These are phyloP conservation scores for Trematosphaeria pertusa DNA, from an alignment of 2,329 filamentous ascomycete species.

Conservation along the genomic window DNA sequence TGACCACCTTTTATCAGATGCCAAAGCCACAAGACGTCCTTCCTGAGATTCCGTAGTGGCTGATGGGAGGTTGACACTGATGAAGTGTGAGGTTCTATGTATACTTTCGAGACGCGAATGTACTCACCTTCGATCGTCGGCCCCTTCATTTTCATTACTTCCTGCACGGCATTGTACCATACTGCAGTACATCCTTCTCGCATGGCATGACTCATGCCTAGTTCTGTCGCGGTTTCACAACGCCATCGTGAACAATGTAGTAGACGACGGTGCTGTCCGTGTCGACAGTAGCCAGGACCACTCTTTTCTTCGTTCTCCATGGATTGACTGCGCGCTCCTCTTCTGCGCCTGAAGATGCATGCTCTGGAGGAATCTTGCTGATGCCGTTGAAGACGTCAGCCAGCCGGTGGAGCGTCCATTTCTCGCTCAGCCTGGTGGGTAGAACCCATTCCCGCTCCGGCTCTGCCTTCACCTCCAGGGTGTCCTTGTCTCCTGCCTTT, in stretches of 20 bases:
- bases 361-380: conserved; percentile 50
- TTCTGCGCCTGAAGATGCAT: conserved; percentile 24
- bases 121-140: neutral
- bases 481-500: conserved; percentile 42
- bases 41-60: conserved; percentile 33
- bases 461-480: conserved; percentile 53
- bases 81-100: neutral
- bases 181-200: neutral
- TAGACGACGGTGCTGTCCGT: conserved; percentile 85
- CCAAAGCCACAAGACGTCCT: conserved; percentile 45
- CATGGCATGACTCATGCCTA: conserved; percentile 46
- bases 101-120: neutral
- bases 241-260: conserved; percentile 85
- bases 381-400: conserved; percentile 71
- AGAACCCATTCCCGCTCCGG: conserved; percentile 74
- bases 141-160: neutral
- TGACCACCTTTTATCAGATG: conserved; percentile 52
- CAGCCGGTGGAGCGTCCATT: conserved; percentile 72
- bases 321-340: conserved; percentile 32
- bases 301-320: conserved; percentile 65
- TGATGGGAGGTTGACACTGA: neutral
- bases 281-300: conserved; percentile 77
- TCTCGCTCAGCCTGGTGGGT: conserved; percentile 74
- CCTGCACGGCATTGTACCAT: too few relatives aligned
- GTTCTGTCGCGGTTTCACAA: conserved; percentile 85